Percentiles rank a stretch among this genome's conserved stretches.
phyloP scores from a whole-genome alignment of 495 filamentous ascomycete species.

The Podospora comata region DNA sequence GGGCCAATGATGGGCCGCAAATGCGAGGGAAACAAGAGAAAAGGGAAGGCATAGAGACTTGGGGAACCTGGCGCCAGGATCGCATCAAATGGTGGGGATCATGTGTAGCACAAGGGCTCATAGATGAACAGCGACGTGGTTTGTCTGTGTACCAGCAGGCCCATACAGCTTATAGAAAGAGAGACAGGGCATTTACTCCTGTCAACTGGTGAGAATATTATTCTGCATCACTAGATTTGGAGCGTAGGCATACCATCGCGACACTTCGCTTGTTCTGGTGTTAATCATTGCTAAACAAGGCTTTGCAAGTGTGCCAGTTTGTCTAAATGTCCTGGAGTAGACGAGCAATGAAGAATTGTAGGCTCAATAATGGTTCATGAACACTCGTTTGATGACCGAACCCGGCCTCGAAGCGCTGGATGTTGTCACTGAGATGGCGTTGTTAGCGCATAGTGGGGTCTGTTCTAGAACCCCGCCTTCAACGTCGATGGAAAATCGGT shows the following conservation, averaged over 20 bases:
- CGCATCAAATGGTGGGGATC: neutral
- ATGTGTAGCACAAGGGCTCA: neutral
- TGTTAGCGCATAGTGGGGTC: constrained; percentile 19
- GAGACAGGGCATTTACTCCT: neutral
- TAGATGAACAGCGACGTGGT: neutral
- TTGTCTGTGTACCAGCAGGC: neutral
- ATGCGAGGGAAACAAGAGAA: neutral
- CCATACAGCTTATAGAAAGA: neutral
- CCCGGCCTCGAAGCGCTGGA: neutral
- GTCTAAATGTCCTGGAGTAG: too few relatives aligned
- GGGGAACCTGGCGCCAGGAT: neutral
- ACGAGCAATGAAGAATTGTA: too few relatives aligned
- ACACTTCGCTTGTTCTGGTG: too few relatives aligned
- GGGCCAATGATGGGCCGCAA: neutral
- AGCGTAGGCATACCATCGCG: too few relatives aligned
- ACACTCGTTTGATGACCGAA: too few relatives aligned
- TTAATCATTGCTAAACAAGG: too few relatives aligned
- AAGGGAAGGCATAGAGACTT: neutral
- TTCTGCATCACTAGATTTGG: too few relatives aligned
- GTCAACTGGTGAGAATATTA: too few relatives aligned
- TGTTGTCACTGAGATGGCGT: constrained; percentile 1
- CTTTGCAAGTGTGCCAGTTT: too few relatives aligned
- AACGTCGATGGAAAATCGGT: constrained; percentile 3
- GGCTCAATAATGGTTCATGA: too few relatives aligned
- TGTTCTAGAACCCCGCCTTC: constrained; percentile 10